Percentiles rank a stretch among this genome's conserved stretches.
phyloP scores from a whole-genome alignment of 164 flowering plant species.

The Berberis thunbergii region DNA sequence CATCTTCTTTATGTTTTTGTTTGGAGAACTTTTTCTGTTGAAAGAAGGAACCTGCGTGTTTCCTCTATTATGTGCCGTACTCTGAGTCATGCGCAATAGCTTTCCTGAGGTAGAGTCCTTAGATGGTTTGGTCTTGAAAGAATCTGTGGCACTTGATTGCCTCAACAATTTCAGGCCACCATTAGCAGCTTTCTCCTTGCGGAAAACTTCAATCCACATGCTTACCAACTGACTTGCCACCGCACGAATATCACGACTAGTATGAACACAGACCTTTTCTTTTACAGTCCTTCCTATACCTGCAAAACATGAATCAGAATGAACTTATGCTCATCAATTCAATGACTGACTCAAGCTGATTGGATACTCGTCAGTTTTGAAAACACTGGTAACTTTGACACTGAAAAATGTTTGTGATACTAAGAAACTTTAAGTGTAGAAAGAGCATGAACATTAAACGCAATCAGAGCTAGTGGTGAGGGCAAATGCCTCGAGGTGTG shows the following conservation, averaged over 20 bases:
- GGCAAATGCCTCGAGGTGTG: too few species aligned
- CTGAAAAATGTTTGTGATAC: too few species aligned
- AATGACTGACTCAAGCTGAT: too few species aligned
- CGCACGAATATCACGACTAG: conserved; percentile 98
- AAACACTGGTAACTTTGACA: too few species aligned
- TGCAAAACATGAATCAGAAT: conserved; percentile 11
- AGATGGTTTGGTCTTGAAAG: conserved; percentile 38
- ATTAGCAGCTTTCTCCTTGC: conserved; percentile 84
- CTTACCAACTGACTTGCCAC: conserved; percentile 92
- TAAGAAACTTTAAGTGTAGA: too few species aligned
- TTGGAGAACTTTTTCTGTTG: conserved; percentile 28
- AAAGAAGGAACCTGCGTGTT: conserved; percentile 24
- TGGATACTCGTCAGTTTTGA: too few species aligned
- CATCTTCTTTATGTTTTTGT: conserved; percentile 31
- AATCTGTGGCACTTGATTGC: conserved; percentile 44
- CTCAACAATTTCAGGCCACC: conserved; percentile 46
- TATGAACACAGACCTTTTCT: conserved; percentile 95
- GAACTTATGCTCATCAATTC: too few species aligned
- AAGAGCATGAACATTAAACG: too few species aligned
- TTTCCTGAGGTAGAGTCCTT: conserved; percentile 43
- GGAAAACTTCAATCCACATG: conserved; percentile 92
- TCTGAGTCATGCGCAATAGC: conserved; percentile 39
- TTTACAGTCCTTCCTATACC: conserved; percentile 95
- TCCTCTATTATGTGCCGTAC: conserved; percentile 26
- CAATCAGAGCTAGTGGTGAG: too few species aligned